These are phyloP conservation scores for Calonectria pseudoreteaudii DNA, from an alignment of 2,329 filamentous ascomycete genomes.

Conservation along the genomic window DNA sequence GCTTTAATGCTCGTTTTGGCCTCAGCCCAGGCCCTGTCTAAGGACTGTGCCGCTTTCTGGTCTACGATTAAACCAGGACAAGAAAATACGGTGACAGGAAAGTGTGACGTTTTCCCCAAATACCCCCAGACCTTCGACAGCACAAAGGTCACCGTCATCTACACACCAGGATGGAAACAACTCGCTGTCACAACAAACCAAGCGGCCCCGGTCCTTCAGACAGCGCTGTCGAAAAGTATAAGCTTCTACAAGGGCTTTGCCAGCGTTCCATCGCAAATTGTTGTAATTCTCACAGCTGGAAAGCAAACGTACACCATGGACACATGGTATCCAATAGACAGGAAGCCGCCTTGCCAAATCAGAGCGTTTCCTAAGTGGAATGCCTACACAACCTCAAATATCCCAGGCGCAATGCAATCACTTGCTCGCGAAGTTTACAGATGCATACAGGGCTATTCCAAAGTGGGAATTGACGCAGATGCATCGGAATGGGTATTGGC, in stretches of 20 bases:
- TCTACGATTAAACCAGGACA: neutral
- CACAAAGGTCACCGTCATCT: slow-evolving; percentile 22
- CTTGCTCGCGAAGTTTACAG: slow-evolving; percentile 32
- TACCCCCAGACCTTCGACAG: slow-evolving; percentile 22
- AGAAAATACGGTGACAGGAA: slow-evolving; percentile 5
- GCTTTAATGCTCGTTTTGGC: neutral
- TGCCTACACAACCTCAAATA: neutral
- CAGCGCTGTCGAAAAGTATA: slow-evolving; percentile 16
- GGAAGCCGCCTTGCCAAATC: slow-evolving; percentile 20
- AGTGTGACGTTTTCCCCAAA: slow-evolving; percentile 18
- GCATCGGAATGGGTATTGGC: slow-evolving; percentile 10
- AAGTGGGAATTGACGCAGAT: neutral
- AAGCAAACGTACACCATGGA: neutral
- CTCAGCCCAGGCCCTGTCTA: slow-evolving; percentile 8
- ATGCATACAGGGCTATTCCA: slow-evolving; percentile 18
- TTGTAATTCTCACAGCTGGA: slow-evolving; percentile 21
- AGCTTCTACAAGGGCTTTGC: slow-evolving; percentile 20
- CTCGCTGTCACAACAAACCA: neutral
- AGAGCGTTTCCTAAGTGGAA: slow-evolving; percentile 21
- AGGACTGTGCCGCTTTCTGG: slow-evolving; percentile 23
- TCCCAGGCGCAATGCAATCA: slow-evolving; percentile 14
- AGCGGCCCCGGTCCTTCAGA: slow-evolving; percentile 19
- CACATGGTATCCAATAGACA: slow-evolving; percentile 19
- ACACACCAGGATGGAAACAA: slow-evolving; percentile 21
- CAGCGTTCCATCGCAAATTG: slow-evolving; percentile 9